Conservation (phyloP, 75 land plant genomes). For the Pinus taeda region DNA sequence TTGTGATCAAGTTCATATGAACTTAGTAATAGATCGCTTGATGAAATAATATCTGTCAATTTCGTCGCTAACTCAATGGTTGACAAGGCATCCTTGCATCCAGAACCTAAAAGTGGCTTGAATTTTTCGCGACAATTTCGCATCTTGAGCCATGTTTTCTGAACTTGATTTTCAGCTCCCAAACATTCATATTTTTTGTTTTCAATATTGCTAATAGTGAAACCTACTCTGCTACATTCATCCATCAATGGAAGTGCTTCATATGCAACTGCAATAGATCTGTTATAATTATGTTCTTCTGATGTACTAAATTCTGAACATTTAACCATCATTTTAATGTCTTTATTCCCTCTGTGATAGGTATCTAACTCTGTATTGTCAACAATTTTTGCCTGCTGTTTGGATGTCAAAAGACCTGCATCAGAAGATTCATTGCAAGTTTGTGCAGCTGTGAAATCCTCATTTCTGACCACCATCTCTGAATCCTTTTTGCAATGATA, state of each 20-base stretch:
- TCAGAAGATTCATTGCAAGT: neutral
- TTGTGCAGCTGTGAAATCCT: neutral
- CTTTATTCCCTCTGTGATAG: conserved; percentile 6
- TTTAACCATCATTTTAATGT: conserved; percentile 8
- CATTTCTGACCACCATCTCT: neutral
- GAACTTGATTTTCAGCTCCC: conserved; percentile 18
- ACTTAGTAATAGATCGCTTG: conserved; percentile 43
- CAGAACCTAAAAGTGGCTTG: conserved; percentile 15
- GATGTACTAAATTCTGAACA: conserved; percentile 16
- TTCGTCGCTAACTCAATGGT: conserved; percentile 17
- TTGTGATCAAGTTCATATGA: conserved; percentile 10
- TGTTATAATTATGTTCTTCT: neutral
- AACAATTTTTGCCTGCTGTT: conserved; percentile 5
- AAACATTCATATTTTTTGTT: neutral
- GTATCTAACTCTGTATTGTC: neutral
- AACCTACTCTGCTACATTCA: conserved; percentile 66
- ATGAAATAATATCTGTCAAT: conserved; percentile 46
- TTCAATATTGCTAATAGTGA: conserved; percentile 2
- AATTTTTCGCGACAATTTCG: conserved; percentile 20
- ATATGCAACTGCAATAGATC: conserved; percentile 6
- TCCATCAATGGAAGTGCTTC: conserved; percentile 43
- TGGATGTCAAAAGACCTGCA: conserved; percentile 1
- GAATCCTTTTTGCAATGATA: neutral
- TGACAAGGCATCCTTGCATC: conserved; percentile 15
- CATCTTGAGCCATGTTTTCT: conserved; percentile 50